phyloP scores from a whole-genome alignment of 768 basidiomycete species.

The Mycena galericulata region DNA sequence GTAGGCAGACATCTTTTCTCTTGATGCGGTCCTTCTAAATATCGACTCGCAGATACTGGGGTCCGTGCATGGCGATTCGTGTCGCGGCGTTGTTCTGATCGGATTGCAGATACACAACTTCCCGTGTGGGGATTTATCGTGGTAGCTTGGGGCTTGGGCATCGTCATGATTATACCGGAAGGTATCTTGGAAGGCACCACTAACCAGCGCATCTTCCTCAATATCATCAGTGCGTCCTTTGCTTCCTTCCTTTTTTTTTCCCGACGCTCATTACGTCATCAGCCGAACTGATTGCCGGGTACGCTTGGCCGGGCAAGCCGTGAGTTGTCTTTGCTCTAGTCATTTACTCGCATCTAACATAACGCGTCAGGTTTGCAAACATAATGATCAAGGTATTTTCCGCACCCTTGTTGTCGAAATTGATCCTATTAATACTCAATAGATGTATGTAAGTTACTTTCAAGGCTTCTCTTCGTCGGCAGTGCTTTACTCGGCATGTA shows the following conservation, averaged over 20 bases:
- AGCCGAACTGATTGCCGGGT: slow-evolving; percentile 17
- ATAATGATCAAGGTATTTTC: slow-evolving; percentile 18
- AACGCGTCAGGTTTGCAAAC: slow-evolving; percentile 8
- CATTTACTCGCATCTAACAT: background rate
- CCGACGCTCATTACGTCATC: background rate
- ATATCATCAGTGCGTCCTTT: slow-evolving; percentile 4
- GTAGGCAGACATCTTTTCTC: background rate
- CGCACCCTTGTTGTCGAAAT: no score
- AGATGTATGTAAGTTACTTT: slow-evolving; percentile 13
- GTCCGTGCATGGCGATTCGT: background rate
- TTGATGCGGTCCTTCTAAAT: no score
- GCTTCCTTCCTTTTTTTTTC: no score
- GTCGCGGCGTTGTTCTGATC: background rate
- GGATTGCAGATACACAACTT: slow-evolving; percentile 13
- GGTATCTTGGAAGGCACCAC: slow-evolving; percentile 17
- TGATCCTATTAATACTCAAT: no score
- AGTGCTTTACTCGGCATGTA: background rate
- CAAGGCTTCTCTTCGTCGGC: background rate
- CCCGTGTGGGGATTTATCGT: slow-evolving; percentile 21
- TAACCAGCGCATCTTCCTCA: slow-evolving; percentile 19
- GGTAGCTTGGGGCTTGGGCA: slow-evolving; percentile 12
- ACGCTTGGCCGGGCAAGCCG: slow-evolving; percentile 20
- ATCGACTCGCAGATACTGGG: slow-evolving; percentile 22
- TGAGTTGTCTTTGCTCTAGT: background rate
- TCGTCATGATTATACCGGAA: slow-evolving; percentile 14